Percentiles rank a stretch among this genome's conserved stretches.
Evolutionary conservation across 2,329 filamentous ascomycete species (phyloP).

Genomic region (Fusarium circinatum): DNA sequence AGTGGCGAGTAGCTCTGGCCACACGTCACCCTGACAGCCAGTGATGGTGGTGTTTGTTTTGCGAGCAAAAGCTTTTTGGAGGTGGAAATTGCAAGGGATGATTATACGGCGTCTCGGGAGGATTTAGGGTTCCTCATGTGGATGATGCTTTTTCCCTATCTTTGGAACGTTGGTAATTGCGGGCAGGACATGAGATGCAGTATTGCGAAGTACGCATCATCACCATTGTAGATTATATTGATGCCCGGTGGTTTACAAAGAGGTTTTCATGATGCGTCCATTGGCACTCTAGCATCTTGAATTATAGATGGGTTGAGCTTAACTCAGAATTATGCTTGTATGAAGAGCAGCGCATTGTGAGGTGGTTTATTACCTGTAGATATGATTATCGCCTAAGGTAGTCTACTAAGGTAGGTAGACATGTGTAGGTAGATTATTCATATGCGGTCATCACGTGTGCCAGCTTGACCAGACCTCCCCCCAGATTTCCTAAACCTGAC

Average conservation of each 20-base stretch:
- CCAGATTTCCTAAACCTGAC: neutral
- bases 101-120: slow-evolving; percentile 44
- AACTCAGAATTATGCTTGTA: neutral
- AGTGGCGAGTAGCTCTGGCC: slow-evolving; percentile 5
- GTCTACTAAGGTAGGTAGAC: neutral
- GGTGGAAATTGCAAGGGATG: slow-evolving; percentile 39
- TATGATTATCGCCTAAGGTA: neutral
- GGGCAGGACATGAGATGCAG: slow-evolving; percentile 19
- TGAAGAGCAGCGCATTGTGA: neutral
- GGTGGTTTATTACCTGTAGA: neutral
- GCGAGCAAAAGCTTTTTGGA: slow-evolving; percentile 42
- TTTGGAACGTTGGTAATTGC: slow-evolving; percentile 37
- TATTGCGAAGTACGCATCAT: slow-evolving; percentile 30
- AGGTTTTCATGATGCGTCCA: slow-evolving; percentile 9
- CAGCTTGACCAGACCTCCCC: neutral
- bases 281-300: neutral
- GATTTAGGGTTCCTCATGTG: slow-evolving; percentile 38
- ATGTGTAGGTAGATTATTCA: neutral
- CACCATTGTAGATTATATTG: slow-evolving; percentile 37
- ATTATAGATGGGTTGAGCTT: neutral
- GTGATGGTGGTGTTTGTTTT: slow-evolving; percentile 38
- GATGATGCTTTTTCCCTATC: slow-evolving; percentile 30
- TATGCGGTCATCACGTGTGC: slow-evolving; percentile 24
- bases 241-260: slow-evolving; percentile 16
- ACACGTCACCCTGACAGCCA: slow-evolving; percentile 18